Conservation (phyloP, 768 basidiomycete genomes). For the Phanerochaete sordida region DNA sequence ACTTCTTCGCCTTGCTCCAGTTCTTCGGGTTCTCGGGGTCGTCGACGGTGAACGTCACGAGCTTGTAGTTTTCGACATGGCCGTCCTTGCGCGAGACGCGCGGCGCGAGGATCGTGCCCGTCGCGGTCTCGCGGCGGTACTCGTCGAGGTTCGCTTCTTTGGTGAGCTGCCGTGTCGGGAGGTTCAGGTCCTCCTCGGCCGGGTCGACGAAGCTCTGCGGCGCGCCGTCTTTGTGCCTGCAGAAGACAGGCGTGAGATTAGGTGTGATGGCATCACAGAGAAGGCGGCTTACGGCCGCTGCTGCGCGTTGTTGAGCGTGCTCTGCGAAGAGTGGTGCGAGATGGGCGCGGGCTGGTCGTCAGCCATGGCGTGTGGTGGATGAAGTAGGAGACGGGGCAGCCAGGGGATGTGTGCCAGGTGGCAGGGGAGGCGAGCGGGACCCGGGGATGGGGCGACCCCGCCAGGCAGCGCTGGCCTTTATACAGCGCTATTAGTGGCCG, state of each 20-base stretch:
- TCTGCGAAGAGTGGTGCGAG: background rate
- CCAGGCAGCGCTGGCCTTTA: background rate
- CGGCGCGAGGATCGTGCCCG: conserved; percentile 2
- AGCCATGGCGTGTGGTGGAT: background rate
- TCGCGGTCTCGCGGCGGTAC: conserved; percentile 3
- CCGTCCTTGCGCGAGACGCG: background rate
- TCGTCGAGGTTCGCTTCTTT: conserved; percentile 11
- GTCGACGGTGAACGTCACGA: conserved; percentile 13
- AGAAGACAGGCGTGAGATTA: background rate
- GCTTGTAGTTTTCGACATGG: conserved; percentile 10
- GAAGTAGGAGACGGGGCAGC: background rate
- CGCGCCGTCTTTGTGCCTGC: background rate
- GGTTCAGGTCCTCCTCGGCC: conserved; percentile 1
- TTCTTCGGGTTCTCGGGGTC: conserved; percentile 15
- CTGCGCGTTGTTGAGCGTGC: background rate
- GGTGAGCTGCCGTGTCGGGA: conserved; percentile 4
- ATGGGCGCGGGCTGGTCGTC: background rate
- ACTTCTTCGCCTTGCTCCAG: conserved; percentile 14
- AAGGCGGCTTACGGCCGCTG: background rate
- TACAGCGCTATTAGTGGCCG: background rate
- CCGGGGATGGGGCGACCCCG: background rate
- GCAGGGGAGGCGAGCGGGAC: background rate
- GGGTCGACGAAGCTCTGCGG: conserved; percentile 1
- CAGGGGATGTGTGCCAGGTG: background rate
- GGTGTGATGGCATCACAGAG: background rate